Evolutionary conservation across 345 rosid species (phyloP), one percentile per base, ranked within the genome.

Genomic region (Euphorbia lathyris): DNA sequence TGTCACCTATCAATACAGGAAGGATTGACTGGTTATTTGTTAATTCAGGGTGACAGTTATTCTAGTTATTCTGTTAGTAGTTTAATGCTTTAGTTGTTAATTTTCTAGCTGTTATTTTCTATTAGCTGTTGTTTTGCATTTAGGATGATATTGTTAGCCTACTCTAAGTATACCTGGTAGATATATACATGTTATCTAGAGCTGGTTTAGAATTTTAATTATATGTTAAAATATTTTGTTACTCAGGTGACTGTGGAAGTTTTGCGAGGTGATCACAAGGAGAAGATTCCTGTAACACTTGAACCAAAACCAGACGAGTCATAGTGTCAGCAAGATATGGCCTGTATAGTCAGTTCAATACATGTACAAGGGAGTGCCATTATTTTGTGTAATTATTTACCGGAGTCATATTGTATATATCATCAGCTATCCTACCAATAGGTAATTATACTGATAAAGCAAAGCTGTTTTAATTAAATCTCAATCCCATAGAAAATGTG

Each of bases 241-340:
- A 4, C 53, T 47, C 81, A 94, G 97, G 90, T 91, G 73, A 83
- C 65, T 1, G 92, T 94, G 71, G 97, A 91, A 83, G 97, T 94
- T 47, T 76, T 94, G 73, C 90, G 97, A 2, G 97, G 97, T 4
- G 97, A 94, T 78, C 98, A 85, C 65, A 90, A 91, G 80, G 98
- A 94, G 82, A 88, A 90, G 81, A 88, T 94, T 68, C 84, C 96
- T 1, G 93, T 94, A 56, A 68, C 50, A 58, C 97, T 94, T 22
- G 97, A 94, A 82, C 90, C 98, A 27, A 94, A 88, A 78, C 78
- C 90, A 6, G 97, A 91, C 17, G 93, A 91, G 74, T 77, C 97
- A 4, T 93, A 80, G 77, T 70, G 60, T 65, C 65, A 48, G 17
- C 38, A 53, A 38, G 76, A 58, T 64, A 64, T 13, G 64, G 70